Conservation (phyloP, 495 filamentous ascomycete genomes). For the Tuber magnatum region DNA sequence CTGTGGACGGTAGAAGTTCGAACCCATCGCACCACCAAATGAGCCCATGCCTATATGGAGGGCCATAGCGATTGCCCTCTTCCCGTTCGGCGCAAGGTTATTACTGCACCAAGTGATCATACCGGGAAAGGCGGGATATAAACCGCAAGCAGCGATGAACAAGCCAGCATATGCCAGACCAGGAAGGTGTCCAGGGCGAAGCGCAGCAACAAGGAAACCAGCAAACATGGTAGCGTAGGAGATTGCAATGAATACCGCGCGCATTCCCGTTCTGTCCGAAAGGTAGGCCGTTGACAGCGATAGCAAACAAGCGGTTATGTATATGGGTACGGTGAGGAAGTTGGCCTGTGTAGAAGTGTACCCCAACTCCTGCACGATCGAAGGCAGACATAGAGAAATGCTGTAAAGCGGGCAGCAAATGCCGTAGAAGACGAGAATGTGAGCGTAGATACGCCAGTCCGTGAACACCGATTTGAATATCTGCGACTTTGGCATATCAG, state of each 20-base stretch:
- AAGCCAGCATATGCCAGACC: conserved; percentile 66
- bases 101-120: conserved; percentile 65
- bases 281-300: conserved; percentile 26
- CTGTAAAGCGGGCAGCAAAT: conserved; percentile 64
- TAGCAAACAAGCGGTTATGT: conserved; percentile 34
- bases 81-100: conserved; percentile 65
- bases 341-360: conserved; percentile 60
- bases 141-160: conserved; percentile 61
- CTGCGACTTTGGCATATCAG: conserved; percentile 50
- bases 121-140: conserved; percentile 58
- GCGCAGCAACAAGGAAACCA: conserved; percentile 34
- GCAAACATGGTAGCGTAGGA: conserved; percentile 27
- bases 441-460: conserved; percentile 70
- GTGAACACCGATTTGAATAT: conserved; percentile 58
- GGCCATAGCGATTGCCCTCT: conserved; percentile 66
- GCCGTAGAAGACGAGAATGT: conserved; percentile 53
- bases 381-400: conserved; percentile 66
- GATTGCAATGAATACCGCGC: conserved; percentile 23
- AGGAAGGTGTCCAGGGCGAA: conserved; percentile 44
- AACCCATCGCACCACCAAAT: conserved; percentile 64
- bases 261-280: conserved; percentile 29
- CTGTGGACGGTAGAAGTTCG: conserved; percentile 64
- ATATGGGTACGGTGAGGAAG: conserved; percentile 52
- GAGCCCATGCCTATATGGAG: conserved; percentile 69
- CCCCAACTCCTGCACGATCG: conserved; percentile 51